A percentile compares a stretch with the other conserved stretches of the same genome.
Conservation (phyloP, 2,329 filamentous ascomycete genomes). For the Phialophora macrospora region DNA sequence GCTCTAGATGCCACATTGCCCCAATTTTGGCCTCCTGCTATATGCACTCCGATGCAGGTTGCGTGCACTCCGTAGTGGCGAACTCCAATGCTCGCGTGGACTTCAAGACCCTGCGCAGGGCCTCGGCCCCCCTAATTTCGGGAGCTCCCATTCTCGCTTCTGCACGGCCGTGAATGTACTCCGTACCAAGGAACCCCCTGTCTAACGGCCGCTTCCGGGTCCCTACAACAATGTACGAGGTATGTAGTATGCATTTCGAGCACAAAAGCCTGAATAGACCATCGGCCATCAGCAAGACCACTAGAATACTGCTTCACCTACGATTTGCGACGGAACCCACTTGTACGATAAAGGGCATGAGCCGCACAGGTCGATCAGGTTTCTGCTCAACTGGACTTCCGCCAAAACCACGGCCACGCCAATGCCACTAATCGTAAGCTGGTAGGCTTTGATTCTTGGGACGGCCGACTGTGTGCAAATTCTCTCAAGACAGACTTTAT, state of each 20-base stretch:
- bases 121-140: constrained; percentile 1
- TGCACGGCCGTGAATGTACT: constrained; percentile 1
- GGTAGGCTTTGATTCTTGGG: neutral
- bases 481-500: neutral
- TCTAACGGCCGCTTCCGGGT: neutral
- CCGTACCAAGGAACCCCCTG: neutral
- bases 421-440: neutral
- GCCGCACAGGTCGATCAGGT: neutral
- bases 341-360: neutral
- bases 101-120: neutral
- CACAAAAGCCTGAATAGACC: constrained; percentile 1
- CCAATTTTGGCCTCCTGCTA: neutral
- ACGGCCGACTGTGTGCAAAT: neutral
- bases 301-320: neutral
- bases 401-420: neutral
- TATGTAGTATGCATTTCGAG: neutral
- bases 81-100: constrained; percentile 14
- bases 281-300: neutral
- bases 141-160: constrained; percentile 17
- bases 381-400: neutral
- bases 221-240: neutral
- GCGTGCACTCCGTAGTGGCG: neutral
- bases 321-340: neutral
- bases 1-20: neutral
- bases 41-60: constrained; percentile 12